A percentile compares a stretch with the other conserved stretches of the same genome.
Conservation (phyloP, 192 early-diverging fungal genomes). For the Backusella morwellensis region DNA sequence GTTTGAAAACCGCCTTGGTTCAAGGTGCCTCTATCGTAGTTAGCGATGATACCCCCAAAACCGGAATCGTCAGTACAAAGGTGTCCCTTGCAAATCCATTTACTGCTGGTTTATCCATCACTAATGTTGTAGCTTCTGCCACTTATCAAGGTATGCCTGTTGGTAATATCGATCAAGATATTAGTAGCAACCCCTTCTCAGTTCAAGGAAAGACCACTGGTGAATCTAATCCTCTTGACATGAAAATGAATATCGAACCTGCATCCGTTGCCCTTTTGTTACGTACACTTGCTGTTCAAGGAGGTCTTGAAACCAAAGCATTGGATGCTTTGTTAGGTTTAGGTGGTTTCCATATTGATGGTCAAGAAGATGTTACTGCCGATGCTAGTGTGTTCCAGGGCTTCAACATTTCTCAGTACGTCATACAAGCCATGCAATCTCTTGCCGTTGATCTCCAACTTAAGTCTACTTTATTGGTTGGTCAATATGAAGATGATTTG, state of each 20-base stretch:
- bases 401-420: slow-evolving; percentile 46
- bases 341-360: slow-evolving; percentile 32
- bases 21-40: slow-evolving; percentile 39
- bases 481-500: slow-evolving; percentile 47
- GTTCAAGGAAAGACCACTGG: slow-evolving; percentile 40
- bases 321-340: slow-evolving; percentile 43
- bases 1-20: slow-evolving; percentile 42
- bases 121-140: slow-evolving; percentile 41
- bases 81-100: slow-evolving; percentile 55
- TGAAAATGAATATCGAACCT: slow-evolving; percentile 51
- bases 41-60: slow-evolving; percentile 35
- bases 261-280: slow-evolving; percentile 44
- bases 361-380: slow-evolving; percentile 19
- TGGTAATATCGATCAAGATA: slow-evolving; percentile 43
- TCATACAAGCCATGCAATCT: slow-evolving; percentile 43
- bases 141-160: slow-evolving; percentile 37
- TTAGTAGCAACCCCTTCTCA: slow-evolving; percentile 37
- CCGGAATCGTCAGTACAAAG: slow-evolving; percentile 38
- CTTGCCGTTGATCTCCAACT: slow-evolving; percentile 49
- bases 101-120: slow-evolving; percentile 42
- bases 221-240: slow-evolving; percentile 27
- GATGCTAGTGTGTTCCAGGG: slow-evolving; percentile 33
- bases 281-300: slow-evolving; percentile 38
- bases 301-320: slow-evolving; percentile 40
- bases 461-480: slow-evolving; percentile 42